Evolutionary conservation across 108 stramenopile species (phyloP), one percentile per base, ranked within the genome.

Genomic region (Cyclotella choctawhatcheeana): DNA sequence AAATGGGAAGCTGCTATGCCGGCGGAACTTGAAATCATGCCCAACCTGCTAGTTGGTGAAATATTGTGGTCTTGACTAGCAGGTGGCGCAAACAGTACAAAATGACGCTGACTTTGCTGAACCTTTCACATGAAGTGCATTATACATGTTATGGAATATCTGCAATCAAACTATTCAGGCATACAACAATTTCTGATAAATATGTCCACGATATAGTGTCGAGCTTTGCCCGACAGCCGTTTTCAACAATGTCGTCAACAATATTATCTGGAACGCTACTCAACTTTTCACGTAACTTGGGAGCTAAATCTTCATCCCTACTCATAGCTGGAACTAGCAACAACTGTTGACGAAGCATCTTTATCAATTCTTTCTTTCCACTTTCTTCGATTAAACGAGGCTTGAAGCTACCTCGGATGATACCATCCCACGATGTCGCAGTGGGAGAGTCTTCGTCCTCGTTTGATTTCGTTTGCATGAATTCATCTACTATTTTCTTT

Each of bases 211-310:
- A n/a, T n/a, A 17, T n/a, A 48, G 12, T n/a, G 4, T 48, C 47
- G 12, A 48, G 18, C 17, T 48, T 48, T 48, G 47, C 47, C 8
- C 17, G 8, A n/a, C 47, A 48, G n/a, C 47, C 47, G 18, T 48
- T 48, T n/a, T 48, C 47, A 48, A 48, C 47, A 48, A 48, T 48
- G 47, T 48, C 47, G 18, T 48, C 47, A 48, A 48, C 47, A 48
- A n/a, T 48, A 17, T 48, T n/a, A 48, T 4, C 8, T 48, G 8
- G 8, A n/a, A 48, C 4, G 12, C 17, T 17, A n/a, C 47, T 48
- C n/a, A 48, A n/a, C 47, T 48, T 48, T n/a, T 48, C 47, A n/a
- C 47, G 47, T 48, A 48, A 48, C n/a, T 4, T n/a, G 18, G 12
- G 6, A 40, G 6, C 37, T 8, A 40, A 10, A 48, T 48, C 37